phyloP scores from a whole-genome alignment of 768 basidiomycete genomes.

The Phanerochaete carnosa region DNA sequence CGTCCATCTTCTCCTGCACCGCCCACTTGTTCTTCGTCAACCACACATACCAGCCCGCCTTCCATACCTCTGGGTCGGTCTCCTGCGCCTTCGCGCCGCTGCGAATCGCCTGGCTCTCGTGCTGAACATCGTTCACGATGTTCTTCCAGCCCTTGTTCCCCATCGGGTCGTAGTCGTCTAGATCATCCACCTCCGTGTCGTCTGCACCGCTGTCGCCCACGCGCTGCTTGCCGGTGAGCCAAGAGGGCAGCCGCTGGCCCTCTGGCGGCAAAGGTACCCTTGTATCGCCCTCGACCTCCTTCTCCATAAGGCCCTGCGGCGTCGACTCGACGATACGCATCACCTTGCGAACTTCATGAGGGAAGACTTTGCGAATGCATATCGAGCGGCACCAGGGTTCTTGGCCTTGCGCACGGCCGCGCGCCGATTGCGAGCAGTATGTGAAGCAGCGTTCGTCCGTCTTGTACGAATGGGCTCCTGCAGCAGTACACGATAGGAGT shows the following conservation, averaged over 20 bases:
- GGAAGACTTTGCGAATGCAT: conserved; percentile 35
- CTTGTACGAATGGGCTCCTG: conserved; percentile 27
- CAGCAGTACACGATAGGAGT: not conserved
- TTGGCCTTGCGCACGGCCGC: conserved; percentile 26
- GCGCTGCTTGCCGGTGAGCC: conserved; percentile 8
- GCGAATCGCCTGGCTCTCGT: not conserved
- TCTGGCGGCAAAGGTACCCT: conserved; percentile 64
- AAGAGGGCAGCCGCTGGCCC: conserved; percentile 44
- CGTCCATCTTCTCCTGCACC: conserved; percentile 50
- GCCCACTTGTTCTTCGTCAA: conserved; percentile 50
- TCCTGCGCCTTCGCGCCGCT: conserved; percentile 2
- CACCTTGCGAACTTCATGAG: conserved; percentile 27
- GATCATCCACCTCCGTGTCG: not conserved
- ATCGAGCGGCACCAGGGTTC: conserved; percentile 33
- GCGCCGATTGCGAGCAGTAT: conserved; percentile 31
- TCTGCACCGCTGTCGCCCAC: not conserved
- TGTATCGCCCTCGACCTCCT: conserved; percentile 2
- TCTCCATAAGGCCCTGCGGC: not conserved
- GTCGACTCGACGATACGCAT: not conserved
- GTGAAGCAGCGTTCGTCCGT: conserved; percentile 34
- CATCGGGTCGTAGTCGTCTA: not conserved
- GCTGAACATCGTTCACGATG: conserved; percentile 1
- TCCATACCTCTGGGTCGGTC: conserved; percentile 45
- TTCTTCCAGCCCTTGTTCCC: not conserved
- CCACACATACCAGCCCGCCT: conserved; percentile 78